Evolutionary conservation across 2,329 filamentous ascomycete species (phyloP).

Genomic region (Aureobasidium subglaciale): DNA sequence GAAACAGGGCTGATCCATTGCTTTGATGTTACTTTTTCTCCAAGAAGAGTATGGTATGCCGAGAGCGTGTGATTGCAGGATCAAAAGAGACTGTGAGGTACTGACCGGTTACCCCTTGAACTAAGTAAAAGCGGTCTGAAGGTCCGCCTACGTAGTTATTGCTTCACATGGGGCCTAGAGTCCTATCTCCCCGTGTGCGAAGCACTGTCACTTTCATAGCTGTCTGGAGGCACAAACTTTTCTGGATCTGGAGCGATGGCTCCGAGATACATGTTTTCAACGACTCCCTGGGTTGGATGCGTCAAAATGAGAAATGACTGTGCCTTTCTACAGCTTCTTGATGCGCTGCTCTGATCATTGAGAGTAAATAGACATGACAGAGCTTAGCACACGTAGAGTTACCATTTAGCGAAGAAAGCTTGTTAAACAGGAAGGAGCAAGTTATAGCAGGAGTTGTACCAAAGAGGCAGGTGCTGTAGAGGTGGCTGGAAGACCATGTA

Average conservation of each 20-base stretch:
- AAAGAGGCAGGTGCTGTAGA: conserved; percentile 6
- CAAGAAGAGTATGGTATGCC: background rate
- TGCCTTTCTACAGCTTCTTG: too few species aligned
- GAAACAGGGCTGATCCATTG: conserved; percentile 1
- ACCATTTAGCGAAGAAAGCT: background rate
- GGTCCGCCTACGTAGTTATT: background rate
- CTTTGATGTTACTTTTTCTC: background rate
- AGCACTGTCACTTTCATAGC: too few species aligned
- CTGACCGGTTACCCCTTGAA: background rate
- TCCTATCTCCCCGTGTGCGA: too few species aligned
- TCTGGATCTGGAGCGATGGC: too few species aligned
- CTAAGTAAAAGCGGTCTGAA: background rate
- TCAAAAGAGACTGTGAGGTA: background rate
- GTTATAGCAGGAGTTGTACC: background rate
- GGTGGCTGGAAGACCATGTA: background rate
- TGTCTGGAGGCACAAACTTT: too few species aligned
- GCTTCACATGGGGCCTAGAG: background rate
- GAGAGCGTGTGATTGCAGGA: background rate
- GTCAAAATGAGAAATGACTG: too few species aligned
- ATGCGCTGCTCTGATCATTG: too few species aligned
- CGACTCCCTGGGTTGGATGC: too few species aligned
- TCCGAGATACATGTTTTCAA: too few species aligned
- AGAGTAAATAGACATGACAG: too few species aligned
- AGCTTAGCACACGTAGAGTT: too few species aligned
- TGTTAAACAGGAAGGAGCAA: conserved; percentile 1